These are phyloP conservation scores for Torulaspora franciscae DNA, from an alignment of 805 yeast genomes.

Conservation along the genomic window DNA sequence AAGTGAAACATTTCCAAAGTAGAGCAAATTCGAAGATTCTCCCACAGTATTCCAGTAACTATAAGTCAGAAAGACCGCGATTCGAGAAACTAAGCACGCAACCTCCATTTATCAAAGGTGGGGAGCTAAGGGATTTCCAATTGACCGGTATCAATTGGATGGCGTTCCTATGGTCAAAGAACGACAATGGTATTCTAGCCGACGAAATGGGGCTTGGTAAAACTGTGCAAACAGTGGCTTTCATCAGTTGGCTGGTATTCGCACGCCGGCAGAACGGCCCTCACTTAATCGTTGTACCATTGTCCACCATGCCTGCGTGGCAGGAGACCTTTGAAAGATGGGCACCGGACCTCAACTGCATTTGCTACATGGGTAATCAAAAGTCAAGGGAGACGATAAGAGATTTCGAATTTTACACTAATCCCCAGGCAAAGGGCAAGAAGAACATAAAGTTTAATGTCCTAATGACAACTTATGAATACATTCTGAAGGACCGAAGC, in stretches of 20 bases:
- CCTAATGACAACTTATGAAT: slow-evolving; percentile 92
- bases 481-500: slow-evolving; percentile 79
- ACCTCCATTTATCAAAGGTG: slow-evolving; percentile 85
- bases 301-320: slow-evolving; percentile 97
- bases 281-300: slow-evolving; percentile 91
- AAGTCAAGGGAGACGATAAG: slow-evolving; percentile 76
- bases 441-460: slow-evolving; percentile 84
- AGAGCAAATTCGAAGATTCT: slow-evolving; percentile 78
- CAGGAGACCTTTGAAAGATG: slow-evolving; percentile 97
- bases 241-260: slow-evolving; percentile 88
- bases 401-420: slow-evolving; percentile 76
- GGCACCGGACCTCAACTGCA: slow-evolving; percentile 94
- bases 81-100: slow-evolving; percentile 84
- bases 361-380: slow-evolving; percentile 89
- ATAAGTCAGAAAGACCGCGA: slow-evolving; percentile 65
- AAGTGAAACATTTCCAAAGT: slow-evolving; percentile 76
- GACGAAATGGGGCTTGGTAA: slow-evolving; percentile 99
- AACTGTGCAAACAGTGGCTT: slow-evolving; percentile 94
- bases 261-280: slow-evolving; percentile 98
- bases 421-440: slow-evolving; percentile 40
- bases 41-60: slow-evolving; percentile 74
- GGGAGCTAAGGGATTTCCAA: slow-evolving; percentile 94
- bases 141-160: slow-evolving; percentile 98
- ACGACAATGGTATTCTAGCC: slow-evolving; percentile 94
- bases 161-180: slow-evolving; percentile 97